A percentile compares a stretch with the other conserved stretches of the same genome.
These are phyloP conservation scores for Moricandia arvensis DNA, from an alignment of 345 rosid genomes.

Conservation along the genomic window DNA sequence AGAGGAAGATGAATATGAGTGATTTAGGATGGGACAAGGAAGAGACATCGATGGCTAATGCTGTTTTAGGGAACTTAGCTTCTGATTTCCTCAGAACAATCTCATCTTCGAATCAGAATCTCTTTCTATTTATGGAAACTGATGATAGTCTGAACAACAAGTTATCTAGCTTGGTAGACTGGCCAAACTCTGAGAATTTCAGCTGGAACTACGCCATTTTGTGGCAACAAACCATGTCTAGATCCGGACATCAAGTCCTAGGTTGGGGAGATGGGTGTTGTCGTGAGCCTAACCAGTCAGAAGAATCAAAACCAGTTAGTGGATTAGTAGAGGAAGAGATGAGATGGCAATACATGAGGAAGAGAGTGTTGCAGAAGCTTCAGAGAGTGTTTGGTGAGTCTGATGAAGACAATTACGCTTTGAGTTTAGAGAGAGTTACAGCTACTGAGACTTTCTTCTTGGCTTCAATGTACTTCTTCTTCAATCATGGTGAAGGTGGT, in stretches of 20 bases:
- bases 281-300: slow-evolving; percentile 80
- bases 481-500: neutral
- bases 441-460: slow-evolving; percentile 86
- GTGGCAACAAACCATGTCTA: slow-evolving; percentile 91
- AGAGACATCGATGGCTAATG: slow-evolving; percentile 59
- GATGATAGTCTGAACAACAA: slow-evolving; percentile 76
- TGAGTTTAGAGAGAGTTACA: slow-evolving; percentile 84
- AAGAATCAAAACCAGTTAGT: slow-evolving; percentile 36
- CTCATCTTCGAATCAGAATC: slow-evolving; percentile 63
- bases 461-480: neutral
- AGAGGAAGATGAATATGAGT: slow-evolving; percentile 44
- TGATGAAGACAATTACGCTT: slow-evolving; percentile 82
- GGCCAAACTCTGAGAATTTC: slow-evolving; percentile 69
- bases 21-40: slow-evolving; percentile 73
- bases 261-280: slow-evolving; percentile 99
- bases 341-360: slow-evolving; percentile 77
- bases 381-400: slow-evolving; percentile 81
- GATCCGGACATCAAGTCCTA: slow-evolving; percentile 76
- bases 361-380: slow-evolving; percentile 79
- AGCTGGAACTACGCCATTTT: slow-evolving; percentile 97
- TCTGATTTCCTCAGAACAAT: slow-evolving; percentile 68
- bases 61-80: slow-evolving; percentile 80
- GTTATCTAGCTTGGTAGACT: slow-evolving; percentile 88
- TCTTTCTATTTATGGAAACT: slow-evolving; percentile 53
- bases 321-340: slow-evolving; percentile 41